Evolutionary conservation across 1,139 yeast species (phyloP), one percentile per base, ranked within the genome.

Genomic region (Blastobotrys serpentis): DNA sequence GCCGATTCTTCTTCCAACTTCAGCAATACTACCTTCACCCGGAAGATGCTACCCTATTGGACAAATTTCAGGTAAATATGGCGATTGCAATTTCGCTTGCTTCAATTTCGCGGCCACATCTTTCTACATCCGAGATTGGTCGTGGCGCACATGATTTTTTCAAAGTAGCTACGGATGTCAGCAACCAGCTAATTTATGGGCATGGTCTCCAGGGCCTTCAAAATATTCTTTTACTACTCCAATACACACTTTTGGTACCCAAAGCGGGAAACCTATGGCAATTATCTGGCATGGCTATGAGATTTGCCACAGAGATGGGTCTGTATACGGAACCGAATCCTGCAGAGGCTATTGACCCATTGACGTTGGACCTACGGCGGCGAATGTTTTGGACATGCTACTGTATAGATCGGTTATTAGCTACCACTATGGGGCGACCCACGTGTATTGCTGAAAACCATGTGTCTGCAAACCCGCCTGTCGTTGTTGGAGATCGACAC

Each of bases 341-440:
- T 2, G 14, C 36, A 11, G 41, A 43, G 46, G 19, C 22, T 16
- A 32, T 40, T 26, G 48, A 45, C 18, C 37, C 48, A 3, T 16
- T 45, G 34, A 34, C 44, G 14, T 30, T 45, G 37, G 48, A 45
- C 29, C 8, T 41, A 7, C 44, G 48, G 3, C 48, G 48, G 4
- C 21, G 48, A 10, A 37, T 45, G n/a, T 45, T 45, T 30, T 45
- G 48, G 48, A 45, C 48, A 3, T 45, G 48, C 22, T 45, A 45
- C 22, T 33, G 48, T 22, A 41, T 45, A 17, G 48, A 45, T 25
- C 44, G 48, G 13, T 23, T 40, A 1, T 45, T 45, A 4, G 18
- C 42, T 17, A 32, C 48, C 7, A 42, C 34, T 13, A 13, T 45
- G 34, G 48, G 48, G 3, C 44, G 48, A 4, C 48, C 48, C n/a